phyloP scores from a whole-genome alignment of 495 filamentous ascomycete genomes.

The Aspergillus bertholletiae region DNA sequence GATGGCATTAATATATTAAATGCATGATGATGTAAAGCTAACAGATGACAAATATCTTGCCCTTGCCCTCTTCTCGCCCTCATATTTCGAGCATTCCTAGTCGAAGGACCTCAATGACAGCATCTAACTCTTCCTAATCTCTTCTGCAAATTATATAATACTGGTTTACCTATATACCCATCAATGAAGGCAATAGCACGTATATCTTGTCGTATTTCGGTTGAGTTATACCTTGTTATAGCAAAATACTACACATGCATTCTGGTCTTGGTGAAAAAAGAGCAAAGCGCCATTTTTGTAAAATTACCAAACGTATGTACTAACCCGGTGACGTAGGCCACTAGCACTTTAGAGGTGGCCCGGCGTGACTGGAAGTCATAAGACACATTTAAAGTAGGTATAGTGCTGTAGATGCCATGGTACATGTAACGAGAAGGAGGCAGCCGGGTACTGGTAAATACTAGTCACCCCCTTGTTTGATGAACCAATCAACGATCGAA shows the following conservation, averaged over 20 bases:
- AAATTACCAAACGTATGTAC: too few relatives aligned
- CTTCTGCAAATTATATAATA: too few relatives aligned
- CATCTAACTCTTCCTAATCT: neutral
- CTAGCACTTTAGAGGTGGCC: too few relatives aligned
- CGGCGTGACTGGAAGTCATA: too few relatives aligned
- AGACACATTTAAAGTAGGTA: neutral
- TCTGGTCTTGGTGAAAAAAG: too few relatives aligned
- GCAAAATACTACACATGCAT: too few relatives aligned
- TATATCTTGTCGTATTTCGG: neutral
- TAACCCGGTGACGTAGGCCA: too few relatives aligned
- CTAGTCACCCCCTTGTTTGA: too few relatives aligned
- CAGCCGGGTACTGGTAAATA: too few relatives aligned
- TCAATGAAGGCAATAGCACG: neutral
- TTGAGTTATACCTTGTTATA: neutral
- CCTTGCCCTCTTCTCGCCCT: neutral
- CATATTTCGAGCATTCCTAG: too few relatives aligned
- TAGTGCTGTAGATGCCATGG: neutral
- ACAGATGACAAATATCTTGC: neutral
- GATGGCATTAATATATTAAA: constrained; percentile 2
- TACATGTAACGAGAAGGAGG: neutral
- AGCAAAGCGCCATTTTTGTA: too few relatives aligned
- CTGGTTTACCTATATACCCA: neutral
- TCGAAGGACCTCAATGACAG: too few relatives aligned
- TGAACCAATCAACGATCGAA: neutral
- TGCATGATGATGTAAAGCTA: neutral